Conservation (phyloP, 2,329 filamentous ascomycete genomes). For the Fusarium sp. region DNA sequence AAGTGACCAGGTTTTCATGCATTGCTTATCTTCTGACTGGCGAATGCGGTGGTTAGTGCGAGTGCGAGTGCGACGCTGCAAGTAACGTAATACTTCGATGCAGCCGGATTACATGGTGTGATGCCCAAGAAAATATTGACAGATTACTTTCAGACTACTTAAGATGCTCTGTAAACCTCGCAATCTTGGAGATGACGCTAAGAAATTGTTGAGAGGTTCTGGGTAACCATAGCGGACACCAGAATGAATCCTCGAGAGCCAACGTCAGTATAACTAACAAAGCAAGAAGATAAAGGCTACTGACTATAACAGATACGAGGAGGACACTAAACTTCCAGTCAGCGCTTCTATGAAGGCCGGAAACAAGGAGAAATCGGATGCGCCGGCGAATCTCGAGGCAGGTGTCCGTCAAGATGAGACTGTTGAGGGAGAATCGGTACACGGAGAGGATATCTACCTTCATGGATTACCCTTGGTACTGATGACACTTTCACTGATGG, state of each 20-base stretch:
- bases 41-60: background rate
- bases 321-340: fast-evolving
- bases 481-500: conserved; percentile 36
- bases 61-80: background rate
- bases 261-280: background rate
- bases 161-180: background rate
- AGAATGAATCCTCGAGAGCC: background rate
- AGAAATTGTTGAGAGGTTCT: fast-evolving
- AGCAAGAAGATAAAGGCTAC: fast-evolving
- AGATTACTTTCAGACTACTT: background rate
- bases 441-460: conserved; percentile 7
- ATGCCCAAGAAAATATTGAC: background rate
- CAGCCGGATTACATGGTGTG: conserved; percentile 2
- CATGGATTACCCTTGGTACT: conserved; percentile 20
- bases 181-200: fast-evolving
- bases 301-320: background rate
- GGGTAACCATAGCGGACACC: background rate
- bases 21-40: background rate
- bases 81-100: background rate
- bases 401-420: background rate
- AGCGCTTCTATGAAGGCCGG: fast-evolving
- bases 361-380: background rate
- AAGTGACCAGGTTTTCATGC: background rate
- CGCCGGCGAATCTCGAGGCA: background rate
- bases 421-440: background rate